phyloP scores from a whole-genome alignment of 495 filamentous ascomycete species.

The Penicillium robsamsonii region DNA sequence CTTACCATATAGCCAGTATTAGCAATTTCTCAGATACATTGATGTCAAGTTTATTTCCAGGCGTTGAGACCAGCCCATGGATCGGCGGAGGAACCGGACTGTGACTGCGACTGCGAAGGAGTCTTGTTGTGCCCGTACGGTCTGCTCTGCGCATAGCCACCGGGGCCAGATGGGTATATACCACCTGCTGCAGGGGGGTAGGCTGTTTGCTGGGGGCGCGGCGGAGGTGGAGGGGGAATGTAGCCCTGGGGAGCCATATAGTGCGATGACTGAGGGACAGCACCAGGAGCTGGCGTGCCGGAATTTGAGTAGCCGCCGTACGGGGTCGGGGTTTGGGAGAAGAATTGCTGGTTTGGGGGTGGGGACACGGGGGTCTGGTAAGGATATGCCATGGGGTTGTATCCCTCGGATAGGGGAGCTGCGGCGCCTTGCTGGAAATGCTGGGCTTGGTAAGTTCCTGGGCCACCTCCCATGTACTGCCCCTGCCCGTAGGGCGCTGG shows the following conservation, averaged over 20 bases:
- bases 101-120: slow-evolving; percentile 45
- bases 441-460: slow-evolving; percentile 34
- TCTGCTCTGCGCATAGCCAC: slow-evolving; percentile 55
- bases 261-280: slow-evolving; percentile 25
- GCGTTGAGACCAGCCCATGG: slow-evolving; percentile 85
- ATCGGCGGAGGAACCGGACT: slow-evolving; percentile 48
- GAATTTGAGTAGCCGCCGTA: slow-evolving; percentile 35
- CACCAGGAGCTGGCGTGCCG: slow-evolving; percentile 34
- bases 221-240: slow-evolving; percentile 87
- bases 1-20: background rate
- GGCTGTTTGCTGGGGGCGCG: slow-evolving; percentile 72
- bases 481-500: slow-evolving; percentile 44
- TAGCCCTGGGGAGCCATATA: slow-evolving; percentile 71
- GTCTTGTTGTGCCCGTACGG: slow-evolving; percentile 41
- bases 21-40: background rate
- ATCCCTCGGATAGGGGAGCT: slow-evolving; percentile 46
- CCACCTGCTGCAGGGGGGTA: slow-evolving; percentile 55
- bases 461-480: slow-evolving; percentile 35
- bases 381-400: slow-evolving; percentile 56
- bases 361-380: slow-evolving; percentile 48
- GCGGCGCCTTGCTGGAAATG: slow-evolving; percentile 49
- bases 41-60: slow-evolving; percentile 62
- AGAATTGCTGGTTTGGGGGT: slow-evolving; percentile 45
- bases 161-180: slow-evolving; percentile 56
- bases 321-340: slow-evolving; percentile 39